Percentiles rank a stretch among this genome's conserved stretches.
Conservation (phyloP, 2,329 filamentous ascomycete genomes). For the Xylaria hypoxylon region DNA sequence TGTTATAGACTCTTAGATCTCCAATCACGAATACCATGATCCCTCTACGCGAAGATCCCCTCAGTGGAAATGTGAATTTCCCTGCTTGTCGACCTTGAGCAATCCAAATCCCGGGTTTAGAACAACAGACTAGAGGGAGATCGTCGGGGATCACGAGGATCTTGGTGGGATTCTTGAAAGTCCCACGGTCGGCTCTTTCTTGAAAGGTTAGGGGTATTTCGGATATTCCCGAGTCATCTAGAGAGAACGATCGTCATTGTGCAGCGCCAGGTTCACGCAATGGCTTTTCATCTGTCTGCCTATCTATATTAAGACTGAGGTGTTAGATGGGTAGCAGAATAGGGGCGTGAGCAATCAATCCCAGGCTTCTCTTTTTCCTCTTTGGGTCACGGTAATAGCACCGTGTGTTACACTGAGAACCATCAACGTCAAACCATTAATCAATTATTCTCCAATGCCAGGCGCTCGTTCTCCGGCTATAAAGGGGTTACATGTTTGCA, state of each 20-base stretch:
- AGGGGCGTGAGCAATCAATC: background rate
- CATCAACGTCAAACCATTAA: slow-evolving; percentile 17
- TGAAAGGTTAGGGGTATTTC: background rate
- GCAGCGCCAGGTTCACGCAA: background rate
- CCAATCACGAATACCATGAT: background rate
- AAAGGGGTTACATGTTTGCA: background rate
- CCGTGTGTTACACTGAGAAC: background rate
- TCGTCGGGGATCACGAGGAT: slow-evolving; percentile 7
- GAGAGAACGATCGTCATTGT: slow-evolving; percentile 31
- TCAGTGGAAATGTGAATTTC: background rate
- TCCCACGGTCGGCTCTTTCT: background rate
- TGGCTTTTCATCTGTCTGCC: background rate
- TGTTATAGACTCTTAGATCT: background rate
- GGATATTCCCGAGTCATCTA: slow-evolving; percentile 3
- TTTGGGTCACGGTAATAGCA: background rate
- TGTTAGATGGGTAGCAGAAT: background rate
- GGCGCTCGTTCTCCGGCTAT: slow-evolving; percentile 29
- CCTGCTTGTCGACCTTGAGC: background rate
- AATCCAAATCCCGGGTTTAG: background rate
- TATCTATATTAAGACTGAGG: slow-evolving; percentile 1
- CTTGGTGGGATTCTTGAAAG: background rate
- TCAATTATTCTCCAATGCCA: slow-evolving; percentile 4
- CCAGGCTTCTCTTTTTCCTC: background rate
- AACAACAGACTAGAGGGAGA: background rate
- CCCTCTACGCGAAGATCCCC: background rate